Evolutionary conservation across 2,329 filamentous ascomycete genomes (phyloP).

Genomic region (Aspergillus pseudoterreus): DNA sequence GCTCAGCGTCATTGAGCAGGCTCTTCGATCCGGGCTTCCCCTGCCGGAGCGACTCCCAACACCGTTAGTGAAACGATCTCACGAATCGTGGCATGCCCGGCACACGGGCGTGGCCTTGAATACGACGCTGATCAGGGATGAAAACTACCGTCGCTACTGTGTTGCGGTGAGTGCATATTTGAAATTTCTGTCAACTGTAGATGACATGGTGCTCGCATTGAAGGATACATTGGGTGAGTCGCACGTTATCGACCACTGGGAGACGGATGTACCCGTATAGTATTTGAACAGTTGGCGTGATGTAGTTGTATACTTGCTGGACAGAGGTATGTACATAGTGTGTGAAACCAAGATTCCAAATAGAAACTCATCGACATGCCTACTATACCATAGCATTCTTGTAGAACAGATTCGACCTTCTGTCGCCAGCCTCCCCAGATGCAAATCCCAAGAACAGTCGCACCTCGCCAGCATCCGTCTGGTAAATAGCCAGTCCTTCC

Average conservation of each 20-base stretch:
- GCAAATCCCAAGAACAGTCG: constrained; percentile 21
- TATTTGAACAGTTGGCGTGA: too few relatives aligned
- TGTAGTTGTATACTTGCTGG: too few relatives aligned
- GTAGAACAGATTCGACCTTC: constrained; percentile 18
- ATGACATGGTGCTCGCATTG: constrained; percentile 6
- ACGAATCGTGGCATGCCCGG: constrained; percentile 3
- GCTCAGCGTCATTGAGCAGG: constrained; percentile 4
- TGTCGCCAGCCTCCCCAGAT: constrained; percentile 14
- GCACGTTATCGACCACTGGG: constrained; percentile 2
- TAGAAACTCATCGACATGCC: not conserved
- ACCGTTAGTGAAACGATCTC: constrained; percentile 3
- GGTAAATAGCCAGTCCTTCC: constrained; percentile 20
- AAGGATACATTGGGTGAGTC: constrained; percentile 6
- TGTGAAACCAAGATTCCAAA: not conserved
- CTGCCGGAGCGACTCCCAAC: constrained; percentile 4
- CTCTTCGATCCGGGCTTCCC: constrained; percentile 1
- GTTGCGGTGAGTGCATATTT: constrained; percentile 4
- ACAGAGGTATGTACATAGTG: not conserved
- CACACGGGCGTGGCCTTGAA: not conserved
- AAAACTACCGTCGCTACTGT: constrained; percentile 7
- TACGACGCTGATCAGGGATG: constrained; percentile 3
- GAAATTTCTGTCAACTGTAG: constrained; percentile 2
- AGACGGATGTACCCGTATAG: not conserved
- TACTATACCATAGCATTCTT: constrained; percentile 13
- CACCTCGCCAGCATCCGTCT: constrained; percentile 15